phyloP scores from a whole-genome alignment of 2,329 filamentous ascomycete species.

The Neurospora crassa region DNA sequence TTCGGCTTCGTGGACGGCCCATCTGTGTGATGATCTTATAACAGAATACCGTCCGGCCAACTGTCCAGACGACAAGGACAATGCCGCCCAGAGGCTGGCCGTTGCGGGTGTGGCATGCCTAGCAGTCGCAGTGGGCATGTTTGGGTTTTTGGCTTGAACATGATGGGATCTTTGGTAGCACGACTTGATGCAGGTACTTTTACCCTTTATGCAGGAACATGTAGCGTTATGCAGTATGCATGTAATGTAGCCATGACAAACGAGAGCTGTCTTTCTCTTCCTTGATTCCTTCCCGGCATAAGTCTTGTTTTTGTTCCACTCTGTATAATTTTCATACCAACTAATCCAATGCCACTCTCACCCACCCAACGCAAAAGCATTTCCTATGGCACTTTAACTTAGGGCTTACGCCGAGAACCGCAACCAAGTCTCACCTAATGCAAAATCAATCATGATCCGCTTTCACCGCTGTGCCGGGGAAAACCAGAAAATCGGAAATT shows the following conservation, averaged over 20 bases:
- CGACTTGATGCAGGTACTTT: background rate
- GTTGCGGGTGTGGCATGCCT: slow-evolving; percentile 2
- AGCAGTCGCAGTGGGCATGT: background rate
- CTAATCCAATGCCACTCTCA: background rate
- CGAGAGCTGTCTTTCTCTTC: background rate
- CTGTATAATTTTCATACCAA: background rate
- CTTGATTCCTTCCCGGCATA: background rate
- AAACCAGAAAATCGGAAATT: background rate
- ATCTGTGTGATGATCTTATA: background rate
- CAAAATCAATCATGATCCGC: background rate
- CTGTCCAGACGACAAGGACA: slow-evolving; percentile 1
- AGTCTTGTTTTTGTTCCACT: background rate
- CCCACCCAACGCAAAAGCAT: background rate
- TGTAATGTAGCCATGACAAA: background rate
- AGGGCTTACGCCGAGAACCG: background rate
- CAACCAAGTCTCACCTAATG: background rate
- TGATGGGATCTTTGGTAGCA: background rate
- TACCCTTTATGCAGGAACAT: background rate
- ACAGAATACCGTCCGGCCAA: background rate
- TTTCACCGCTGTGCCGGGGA: background rate
- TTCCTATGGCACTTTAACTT: background rate
- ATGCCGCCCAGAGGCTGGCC: background rate
- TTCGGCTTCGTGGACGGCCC: background rate
- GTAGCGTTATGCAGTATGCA: background rate
- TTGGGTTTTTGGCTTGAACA: background rate